phyloP scores from a whole-genome alignment of 1,284 basidiomycete genomes.

The Vanrija pseudolonga region DNA sequence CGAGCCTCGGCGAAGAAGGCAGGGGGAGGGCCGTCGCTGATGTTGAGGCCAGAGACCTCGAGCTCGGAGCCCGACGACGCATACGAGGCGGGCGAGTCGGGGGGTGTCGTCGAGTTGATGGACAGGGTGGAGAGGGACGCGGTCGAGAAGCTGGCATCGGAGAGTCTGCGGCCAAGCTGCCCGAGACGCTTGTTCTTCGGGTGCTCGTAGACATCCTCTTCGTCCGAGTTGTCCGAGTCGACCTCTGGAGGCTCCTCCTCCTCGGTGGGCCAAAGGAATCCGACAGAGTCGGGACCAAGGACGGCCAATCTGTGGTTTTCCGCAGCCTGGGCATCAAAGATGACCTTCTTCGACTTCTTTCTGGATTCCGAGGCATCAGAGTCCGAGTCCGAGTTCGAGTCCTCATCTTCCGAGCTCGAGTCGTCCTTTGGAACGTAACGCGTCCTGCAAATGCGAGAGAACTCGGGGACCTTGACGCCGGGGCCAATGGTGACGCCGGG shows the following conservation, averaged over 20 bases:
- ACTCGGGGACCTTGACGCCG: slow-evolving; percentile 64
- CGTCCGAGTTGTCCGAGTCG: slow-evolving; percentile 25
- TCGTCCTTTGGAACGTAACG: slow-evolving; percentile 59
- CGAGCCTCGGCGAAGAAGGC: slow-evolving; percentile 41
- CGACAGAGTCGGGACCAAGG: slow-evolving; percentile 40
- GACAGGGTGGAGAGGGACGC: slow-evolving; percentile 46
- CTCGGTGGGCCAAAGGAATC: slow-evolving; percentile 50
- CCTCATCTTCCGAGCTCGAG: slow-evolving; percentile 51
- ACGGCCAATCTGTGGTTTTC: slow-evolving; percentile 19
- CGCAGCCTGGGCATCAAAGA: slow-evolving; percentile 41
- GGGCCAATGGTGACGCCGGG: slow-evolving; percentile 68
- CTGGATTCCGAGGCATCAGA: slow-evolving; percentile 57
- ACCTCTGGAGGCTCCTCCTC: slow-evolving; percentile 43
- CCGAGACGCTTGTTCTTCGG: slow-evolving; percentile 45
- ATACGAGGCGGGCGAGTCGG: slow-evolving; percentile 26
- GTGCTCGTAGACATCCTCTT: slow-evolving; percentile 46
- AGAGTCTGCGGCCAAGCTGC: slow-evolving; percentile 44
- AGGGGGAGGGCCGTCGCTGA: slow-evolving; percentile 29
- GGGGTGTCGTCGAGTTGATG: slow-evolving; percentile 36
- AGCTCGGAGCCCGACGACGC: slow-evolving; percentile 10
- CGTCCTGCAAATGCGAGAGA: slow-evolving; percentile 68
- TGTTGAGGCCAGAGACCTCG: slow-evolving; percentile 19
- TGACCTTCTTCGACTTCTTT: slow-evolving; percentile 55
- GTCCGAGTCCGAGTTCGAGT: slow-evolving; percentile 58
- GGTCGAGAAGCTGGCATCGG: slow-evolving; percentile 31